phyloP scores from a whole-genome alignment of 805 yeast species.

The Wickerhamiella dianesei region DNA sequence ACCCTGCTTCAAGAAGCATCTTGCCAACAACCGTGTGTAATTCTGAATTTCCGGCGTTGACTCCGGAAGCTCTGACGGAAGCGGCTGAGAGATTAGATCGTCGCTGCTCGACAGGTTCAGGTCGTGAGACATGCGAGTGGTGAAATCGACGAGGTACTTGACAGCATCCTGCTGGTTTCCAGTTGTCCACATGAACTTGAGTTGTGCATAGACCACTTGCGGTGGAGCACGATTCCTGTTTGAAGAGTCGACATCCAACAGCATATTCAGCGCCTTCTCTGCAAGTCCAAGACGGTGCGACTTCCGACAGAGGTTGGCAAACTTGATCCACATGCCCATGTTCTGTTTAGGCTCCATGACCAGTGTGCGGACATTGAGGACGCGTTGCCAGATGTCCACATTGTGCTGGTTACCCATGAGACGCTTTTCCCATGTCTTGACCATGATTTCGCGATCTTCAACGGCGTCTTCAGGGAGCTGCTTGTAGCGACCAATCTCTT shows the following conservation, averaged over 20 bases:
- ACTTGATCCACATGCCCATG: slow-evolving; percentile 95
- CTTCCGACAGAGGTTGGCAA: slow-evolving; percentile 90
- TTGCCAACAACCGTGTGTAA: slow-evolving; percentile 71
- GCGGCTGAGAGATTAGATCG: slow-evolving; percentile 73
- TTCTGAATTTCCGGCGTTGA: slow-evolving; percentile 59
- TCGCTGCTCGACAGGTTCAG: slow-evolving; percentile 66
- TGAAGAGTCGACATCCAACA: slow-evolving; percentile 27
- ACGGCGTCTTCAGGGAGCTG: slow-evolving; percentile 72
- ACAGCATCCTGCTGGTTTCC: slow-evolving; percentile 82
- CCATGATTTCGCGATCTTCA: slow-evolving; percentile 51
- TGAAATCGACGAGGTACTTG: slow-evolving; percentile 72
- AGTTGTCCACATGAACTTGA: slow-evolving; percentile 94
- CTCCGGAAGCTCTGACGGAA: slow-evolving; percentile 59
- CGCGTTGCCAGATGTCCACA: slow-evolving; percentile 98
- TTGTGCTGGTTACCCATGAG: slow-evolving; percentile 87
- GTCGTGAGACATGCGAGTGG: slow-evolving; percentile 80
- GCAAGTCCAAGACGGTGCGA: slow-evolving; percentile 87
- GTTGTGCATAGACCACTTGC: slow-evolving; percentile 90
- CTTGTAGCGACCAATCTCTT: slow-evolving; percentile 85
- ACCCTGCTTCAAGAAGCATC: slow-evolving; percentile 94
- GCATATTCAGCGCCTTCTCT: slow-evolving; percentile 71
- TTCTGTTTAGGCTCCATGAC: slow-evolving; percentile 93
- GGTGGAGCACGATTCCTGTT: slow-evolving; percentile 72
- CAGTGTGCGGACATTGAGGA: slow-evolving; percentile 81
- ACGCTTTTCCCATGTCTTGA: slow-evolving; percentile 89